Conservation (phyloP, 202 grass and related monocot species). For the Musa balbisiana region DNA sequence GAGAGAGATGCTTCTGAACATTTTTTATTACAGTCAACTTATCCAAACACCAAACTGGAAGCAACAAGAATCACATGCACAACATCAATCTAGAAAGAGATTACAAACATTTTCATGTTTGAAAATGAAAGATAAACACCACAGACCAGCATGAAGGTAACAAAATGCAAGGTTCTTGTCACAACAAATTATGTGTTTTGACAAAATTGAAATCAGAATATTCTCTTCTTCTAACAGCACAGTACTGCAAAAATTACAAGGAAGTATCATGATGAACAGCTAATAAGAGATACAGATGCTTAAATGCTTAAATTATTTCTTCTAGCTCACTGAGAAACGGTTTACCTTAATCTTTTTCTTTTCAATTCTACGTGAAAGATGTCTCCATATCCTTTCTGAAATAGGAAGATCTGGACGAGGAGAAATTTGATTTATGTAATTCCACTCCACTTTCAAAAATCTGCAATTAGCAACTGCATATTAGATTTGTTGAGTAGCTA, state of each 20-base stretch:
- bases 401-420: conserved; percentile 38
- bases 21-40: too few relatives aligned
- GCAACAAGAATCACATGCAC: too few relatives aligned
- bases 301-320: conserved; percentile 4
- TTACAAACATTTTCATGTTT: too few relatives aligned
- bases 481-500: neutral
- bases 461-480: conserved; percentile 20
- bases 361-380: conserved; percentile 35
- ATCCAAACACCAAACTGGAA: too few relatives aligned
- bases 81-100: too few relatives aligned
- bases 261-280: neutral
- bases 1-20: too few relatives aligned
- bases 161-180: too few relatives aligned
- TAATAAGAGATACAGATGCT: neutral
- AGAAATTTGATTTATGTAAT: conserved; percentile 38
- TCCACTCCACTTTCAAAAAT: conserved; percentile 66
- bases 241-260: neutral
- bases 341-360: conserved; percentile 46
- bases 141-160: too few relatives aligned
- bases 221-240: neutral
- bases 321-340: conserved; percentile 8
- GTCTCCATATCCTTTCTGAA: conserved; percentile 39
- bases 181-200: too few relatives aligned
- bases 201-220: too few relatives aligned
- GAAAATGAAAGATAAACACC: too few relatives aligned